Evolutionary conservation across 495 filamentous ascomycete species (phyloP), one percentile per base, ranked within the genome.

Genomic region (Xylaria acuta): DNA sequence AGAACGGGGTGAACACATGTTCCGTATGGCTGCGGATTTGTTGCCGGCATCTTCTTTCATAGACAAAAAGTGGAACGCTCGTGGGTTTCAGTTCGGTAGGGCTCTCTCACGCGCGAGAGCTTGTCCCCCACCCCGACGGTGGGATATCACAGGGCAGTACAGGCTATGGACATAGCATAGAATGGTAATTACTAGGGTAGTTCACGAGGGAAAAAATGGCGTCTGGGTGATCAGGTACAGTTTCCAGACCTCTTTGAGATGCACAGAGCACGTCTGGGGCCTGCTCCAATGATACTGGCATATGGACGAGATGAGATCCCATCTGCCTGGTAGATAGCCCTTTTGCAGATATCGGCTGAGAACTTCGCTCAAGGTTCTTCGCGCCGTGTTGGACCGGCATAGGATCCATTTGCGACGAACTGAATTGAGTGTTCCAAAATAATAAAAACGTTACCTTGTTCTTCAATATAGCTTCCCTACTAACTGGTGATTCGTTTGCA

Each of bases 21-120:
- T 72, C 74, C 76, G 77, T 74, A 75, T 74, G 76, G 77, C 74
- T 75, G 77, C 72, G 76, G 76, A 78, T 75, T 74, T 76, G 75
- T 76, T 75, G 74, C 76, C 77, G 77, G 74, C 77, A 75, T 77
- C 75, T 72, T 75, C 51, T 67, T 72, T 72, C 82, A 85, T 89
- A 89, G 87, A 89, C 83, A 88, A 88, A 70, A 88, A 88, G 84
- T 84, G 85, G 86, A 85, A 86, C 84, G 84, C 84, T 86, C 83
- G 70, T 49, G 80, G 80, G 83, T 82, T 76, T 85, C 81, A 83
- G 80, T 83, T 81, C 80, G 77, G 76, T 43, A 72, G 72, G 69
- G 72, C 71, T 77, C 71, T 77, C 75, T 64, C 72, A 60, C 58
- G 73, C 70, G 75, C 75, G 72, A 74, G 77, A 80, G 73, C 70